A percentile compares a stretch with the other conserved stretches of the same genome.
phyloP scores from a whole-genome alignment of 371 early-diverging fungal genomes.

The Apophysomyces sp. region DNA sequence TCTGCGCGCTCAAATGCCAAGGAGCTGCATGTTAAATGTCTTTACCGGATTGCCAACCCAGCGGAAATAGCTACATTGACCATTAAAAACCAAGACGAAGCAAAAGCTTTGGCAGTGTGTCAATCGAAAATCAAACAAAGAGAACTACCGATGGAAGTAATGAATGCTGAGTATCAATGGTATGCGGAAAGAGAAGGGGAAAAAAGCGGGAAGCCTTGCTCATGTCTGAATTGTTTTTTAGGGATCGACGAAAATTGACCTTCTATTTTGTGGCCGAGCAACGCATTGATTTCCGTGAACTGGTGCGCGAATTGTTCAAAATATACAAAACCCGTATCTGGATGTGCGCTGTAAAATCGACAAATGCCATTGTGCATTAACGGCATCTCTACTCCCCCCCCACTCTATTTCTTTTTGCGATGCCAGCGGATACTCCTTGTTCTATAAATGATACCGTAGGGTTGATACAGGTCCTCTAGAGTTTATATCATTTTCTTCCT shows the following conservation, averaged over 20 bases:
- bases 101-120: constrained; percentile 84
- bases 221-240: constrained; percentile 19
- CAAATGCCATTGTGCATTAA: background rate
- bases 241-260: constrained; percentile 95
- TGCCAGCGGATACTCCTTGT: background rate
- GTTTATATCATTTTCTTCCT: background rate
- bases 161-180: constrained; percentile 98
- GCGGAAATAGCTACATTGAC: background rate
- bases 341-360: constrained; percentile 64
- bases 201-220: background rate
- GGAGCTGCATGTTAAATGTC: constrained; percentile 1
- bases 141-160: constrained; percentile 90
- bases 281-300: constrained; percentile 97
- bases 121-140: constrained; percentile 85
- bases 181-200: constrained; percentile 20
- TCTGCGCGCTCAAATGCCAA: background rate
- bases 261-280: constrained; percentile 93
- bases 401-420: background rate
- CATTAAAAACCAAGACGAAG: constrained; percentile 67
- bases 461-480: background rate
- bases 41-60: background rate
- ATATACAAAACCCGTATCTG: constrained; percentile 99
- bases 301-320: constrained; percentile 98
- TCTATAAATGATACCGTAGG: constrained; percentile 1
- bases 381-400: background rate